These are phyloP conservation scores for Aspergillus spinulosporus DNA, from an alignment of 2,329 filamentous ascomycete species.

Conservation along the genomic window DNA sequence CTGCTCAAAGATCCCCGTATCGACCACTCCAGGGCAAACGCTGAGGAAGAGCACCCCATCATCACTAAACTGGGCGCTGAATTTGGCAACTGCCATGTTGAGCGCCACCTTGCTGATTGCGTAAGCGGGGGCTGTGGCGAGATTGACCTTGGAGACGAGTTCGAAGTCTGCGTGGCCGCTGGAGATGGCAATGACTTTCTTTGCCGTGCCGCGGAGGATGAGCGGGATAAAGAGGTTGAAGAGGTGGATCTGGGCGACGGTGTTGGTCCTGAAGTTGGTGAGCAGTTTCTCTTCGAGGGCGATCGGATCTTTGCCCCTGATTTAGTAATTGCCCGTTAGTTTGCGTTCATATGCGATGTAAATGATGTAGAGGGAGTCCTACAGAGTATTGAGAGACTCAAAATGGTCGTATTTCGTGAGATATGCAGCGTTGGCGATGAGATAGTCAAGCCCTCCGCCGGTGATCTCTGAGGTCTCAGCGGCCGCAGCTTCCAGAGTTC, in stretches of 20 bases:
- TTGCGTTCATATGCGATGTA: background rate
- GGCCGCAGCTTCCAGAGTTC: constrained; percentile 16
- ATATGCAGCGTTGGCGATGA: background rate
- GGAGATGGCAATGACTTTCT: constrained; percentile 58
- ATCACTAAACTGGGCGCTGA: constrained; percentile 49
- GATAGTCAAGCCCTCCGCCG: constrained; percentile 24
- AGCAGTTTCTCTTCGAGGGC: background rate
- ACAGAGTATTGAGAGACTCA: background rate
- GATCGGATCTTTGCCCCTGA: background rate
- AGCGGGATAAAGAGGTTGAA: constrained; percentile 57
- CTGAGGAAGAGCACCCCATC: constrained; percentile 56
- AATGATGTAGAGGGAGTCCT: background rate
- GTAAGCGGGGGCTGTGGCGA: constrained; percentile 46
- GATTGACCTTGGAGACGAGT: constrained; percentile 38
- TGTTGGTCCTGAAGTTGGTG: background rate
- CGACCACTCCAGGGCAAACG: constrained; percentile 55
- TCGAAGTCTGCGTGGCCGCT: constrained; percentile 52
- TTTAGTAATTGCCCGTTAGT: background rate
- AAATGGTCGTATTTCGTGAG: background rate
- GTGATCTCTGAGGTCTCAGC: constrained; percentile 34
- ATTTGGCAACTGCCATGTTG: constrained; percentile 58
- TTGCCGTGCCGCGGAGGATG: constrained; percentile 51
- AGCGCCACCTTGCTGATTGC: constrained; percentile 54
- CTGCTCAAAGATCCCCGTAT: constrained; percentile 37
- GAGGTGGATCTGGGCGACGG: constrained; percentile 1